Evolutionary conservation across 116 monocot species (phyloP).

Genomic region (Phalaenopsis hybrid): DNA sequence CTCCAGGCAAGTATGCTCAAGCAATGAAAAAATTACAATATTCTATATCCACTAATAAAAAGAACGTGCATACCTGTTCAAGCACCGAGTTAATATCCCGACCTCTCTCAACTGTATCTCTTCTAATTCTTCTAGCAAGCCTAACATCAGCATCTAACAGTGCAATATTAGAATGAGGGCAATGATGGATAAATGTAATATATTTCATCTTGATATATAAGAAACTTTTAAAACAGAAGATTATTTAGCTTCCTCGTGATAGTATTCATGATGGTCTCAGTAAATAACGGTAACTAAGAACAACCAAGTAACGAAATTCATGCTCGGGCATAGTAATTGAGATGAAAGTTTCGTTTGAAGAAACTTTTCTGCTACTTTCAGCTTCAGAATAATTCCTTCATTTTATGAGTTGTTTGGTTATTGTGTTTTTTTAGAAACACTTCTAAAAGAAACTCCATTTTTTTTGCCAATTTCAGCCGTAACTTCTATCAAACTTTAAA

Average conservation of each 20-base stretch:
- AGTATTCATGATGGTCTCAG: neutral
- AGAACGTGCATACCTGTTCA: slow-evolving; percentile 31
- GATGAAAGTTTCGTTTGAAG: neutral
- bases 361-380: too few species aligned
- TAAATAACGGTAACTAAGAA: neutral
- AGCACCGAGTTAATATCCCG: slow-evolving; percentile 58
- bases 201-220: neutral
- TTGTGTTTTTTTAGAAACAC: too few species aligned
- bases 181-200: neutral
- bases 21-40: neutral
- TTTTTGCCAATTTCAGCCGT: too few species aligned
- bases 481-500: too few species aligned
- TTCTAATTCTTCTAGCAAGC: slow-evolving; percentile 47
- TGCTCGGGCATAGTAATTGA: neutral
- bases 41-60: neutral
- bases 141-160: slow-evolving; percentile 54
- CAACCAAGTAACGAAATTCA: neutral
- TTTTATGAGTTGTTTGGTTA: too few species aligned
- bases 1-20: neutral
- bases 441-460: too few species aligned
- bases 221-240: neutral
- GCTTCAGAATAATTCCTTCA: too few species aligned
- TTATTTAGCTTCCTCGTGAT: neutral
- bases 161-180: neutral
- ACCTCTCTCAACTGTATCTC: slow-evolving; percentile 60